Evolutionary conservation across 768 basidiomycete genomes (phyloP), one percentile per base, ranked within the genome.

Genomic region (Lentinula aciculospora): DNA sequence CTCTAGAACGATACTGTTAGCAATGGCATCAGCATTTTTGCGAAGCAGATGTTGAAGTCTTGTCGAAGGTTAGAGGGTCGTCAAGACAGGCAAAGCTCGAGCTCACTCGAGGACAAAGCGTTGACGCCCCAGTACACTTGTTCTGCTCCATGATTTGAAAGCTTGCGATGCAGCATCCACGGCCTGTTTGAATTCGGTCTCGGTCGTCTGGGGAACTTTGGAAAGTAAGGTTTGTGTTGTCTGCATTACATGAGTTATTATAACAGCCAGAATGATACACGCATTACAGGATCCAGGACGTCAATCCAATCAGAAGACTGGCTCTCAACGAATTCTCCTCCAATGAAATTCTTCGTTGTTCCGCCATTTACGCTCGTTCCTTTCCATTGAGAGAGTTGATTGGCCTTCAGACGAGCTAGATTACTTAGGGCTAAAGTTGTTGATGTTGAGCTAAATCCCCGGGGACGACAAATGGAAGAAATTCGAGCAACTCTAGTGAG

Each of bases 161-260:
- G 95, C 96, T 42, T 86, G 76, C 10, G 86, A 84, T 17, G 96
- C 94, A 37, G 92, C 86, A 50, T 85, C 80, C 6, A 92, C 87
- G 9, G 95, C 94, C 59, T 85, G 81, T 19, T 85, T 80, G 66
- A 98, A 94, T 69, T 98, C 95, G 15, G 74, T 64, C 19, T 73
- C 67, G 0, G 94, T 92, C 0, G 94, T 94, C 72, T 98, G 90
- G 7, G 96, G 96, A 5, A 96, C 94, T 17, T 83, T 82, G 31
- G 90, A 90, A 62, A 99, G 82, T 27, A 98, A 66, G 0, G 92
- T 87, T 77, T 99, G 95, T 0, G 95, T 94, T 3, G 93, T 87
- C 92, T 97, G 62, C 8, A 28, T 31, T 15, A 57, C 29, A 53
- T 29, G 60, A 53, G 32, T 37, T 55, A 1, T 21, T 4, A 10